Evolutionary conservation across 2,329 filamentous ascomycete species (phyloP), one percentile per base, ranked within the genome.

Genomic region (Sporothrix inflata): DNA sequence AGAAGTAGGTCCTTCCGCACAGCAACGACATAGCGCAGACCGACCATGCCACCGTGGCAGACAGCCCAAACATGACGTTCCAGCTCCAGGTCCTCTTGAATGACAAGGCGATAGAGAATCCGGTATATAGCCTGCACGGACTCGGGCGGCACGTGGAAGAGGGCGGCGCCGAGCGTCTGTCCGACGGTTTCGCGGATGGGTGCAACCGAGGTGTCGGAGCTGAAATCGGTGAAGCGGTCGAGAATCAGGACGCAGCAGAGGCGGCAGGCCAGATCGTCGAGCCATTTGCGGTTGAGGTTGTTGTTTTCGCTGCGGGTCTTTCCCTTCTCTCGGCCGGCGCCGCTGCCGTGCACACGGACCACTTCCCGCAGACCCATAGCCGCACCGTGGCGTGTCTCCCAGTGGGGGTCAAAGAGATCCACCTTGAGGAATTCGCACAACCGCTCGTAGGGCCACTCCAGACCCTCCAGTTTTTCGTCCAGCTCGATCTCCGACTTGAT

Each of bases 21-120:
- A 9, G 96, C 96, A 40, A 99, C 96, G 63, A 99, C 89, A 78
- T 99, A 99, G 77, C 95, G 89, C 78, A 99, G 83, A 8, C 96
- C 96, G 63, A 98, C 94, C 96, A 99, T 99, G 74, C 96, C 96
- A 76, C 96, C 96, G 80, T 99, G 97, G 78, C 94, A 97, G 49
- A 98, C 92, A 73, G 97, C 94, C 96, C 96, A 99, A 40, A 94
- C 87, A 16, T 92, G 90, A 42, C 88, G 88, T 30, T 91, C 89
- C 30, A 94, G 84, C 49, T 90, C 88, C 27, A 96, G 84, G 76
- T 97, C 93, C 55, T 91, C 89, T 79, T 98, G 94, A 89, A 97
- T 96, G 49, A 98, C 94, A 84, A 99, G 92, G 49, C 92, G 89
- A 77, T 96, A 92, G 4, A 99, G 86, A 57, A 97, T 91, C 61